Percentiles rank a stretch among this genome's conserved stretches.
Conservation (phyloP, 116 monocot species). For the Papilionanthe hybrid region DNA sequence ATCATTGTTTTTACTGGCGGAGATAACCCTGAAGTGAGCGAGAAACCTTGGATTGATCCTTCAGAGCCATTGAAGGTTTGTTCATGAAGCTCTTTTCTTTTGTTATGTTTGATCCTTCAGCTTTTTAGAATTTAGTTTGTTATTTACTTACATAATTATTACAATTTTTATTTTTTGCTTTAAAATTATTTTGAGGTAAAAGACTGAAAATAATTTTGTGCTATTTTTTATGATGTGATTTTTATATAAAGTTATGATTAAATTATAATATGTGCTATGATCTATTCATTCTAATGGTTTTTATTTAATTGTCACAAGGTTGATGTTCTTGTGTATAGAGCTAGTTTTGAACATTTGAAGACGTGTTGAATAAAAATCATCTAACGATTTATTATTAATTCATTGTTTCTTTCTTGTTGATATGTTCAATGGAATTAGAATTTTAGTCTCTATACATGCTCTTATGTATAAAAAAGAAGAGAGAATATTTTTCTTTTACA, state of each 20-base stretch:
- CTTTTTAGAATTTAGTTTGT: not conserved
- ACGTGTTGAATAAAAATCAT: too few relatives aligned
- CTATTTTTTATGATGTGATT: not conserved
- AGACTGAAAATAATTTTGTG: not conserved
- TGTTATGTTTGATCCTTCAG: not conserved
- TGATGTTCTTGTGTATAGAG: too few relatives aligned
- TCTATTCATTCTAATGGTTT: not conserved
- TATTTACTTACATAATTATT: not conserved
- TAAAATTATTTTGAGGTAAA: not conserved
- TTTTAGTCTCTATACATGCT: too few relatives aligned
- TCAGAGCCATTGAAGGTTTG: conserved; percentile 60
- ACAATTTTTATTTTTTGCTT: not conserved
- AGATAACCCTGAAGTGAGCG: conserved; percentile 56
- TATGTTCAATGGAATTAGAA: too few relatives aligned
- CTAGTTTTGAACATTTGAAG: too few relatives aligned
- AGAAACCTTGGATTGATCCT: conserved; percentile 36
- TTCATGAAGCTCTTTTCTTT: not conserved
- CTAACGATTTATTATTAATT: too few relatives aligned
- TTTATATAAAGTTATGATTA: not conserved
- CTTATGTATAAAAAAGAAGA: too few relatives aligned
- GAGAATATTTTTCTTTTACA: too few relatives aligned
- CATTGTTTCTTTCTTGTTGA: too few relatives aligned
- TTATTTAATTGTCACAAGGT: not conserved
- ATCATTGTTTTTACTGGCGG: conserved; percentile 83
- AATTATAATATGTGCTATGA: not conserved